Evolutionary conservation across 106 monocot genomes (phyloP).

Genomic region (Agapanthus africanus): DNA sequence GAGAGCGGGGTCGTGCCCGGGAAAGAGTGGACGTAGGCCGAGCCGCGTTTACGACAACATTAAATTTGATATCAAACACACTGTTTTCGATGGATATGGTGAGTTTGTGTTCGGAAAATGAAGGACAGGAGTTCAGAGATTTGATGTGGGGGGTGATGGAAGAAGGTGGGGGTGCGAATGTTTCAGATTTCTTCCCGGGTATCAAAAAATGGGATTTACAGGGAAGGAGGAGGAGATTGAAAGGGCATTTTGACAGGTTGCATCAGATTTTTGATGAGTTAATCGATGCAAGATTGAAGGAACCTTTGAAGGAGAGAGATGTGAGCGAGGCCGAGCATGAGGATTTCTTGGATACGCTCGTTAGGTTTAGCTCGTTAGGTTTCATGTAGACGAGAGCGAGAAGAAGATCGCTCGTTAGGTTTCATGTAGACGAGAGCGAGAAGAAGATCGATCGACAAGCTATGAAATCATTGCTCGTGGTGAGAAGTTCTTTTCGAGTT

Average conservation of each 20-base stretch:
- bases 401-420: neutral
- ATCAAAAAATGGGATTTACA: conserved; percentile 1
- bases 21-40: conserved; percentile 19
- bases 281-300: neutral
- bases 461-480: neutral
- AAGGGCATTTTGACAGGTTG: neutral
- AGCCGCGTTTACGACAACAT: conserved; percentile 12
- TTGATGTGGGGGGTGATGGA: conserved; percentile 19
- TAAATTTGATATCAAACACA: conserved; percentile 33
- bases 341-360: neutral
- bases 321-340: neutral
- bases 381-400: too few species aligned
- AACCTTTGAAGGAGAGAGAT: too few species aligned
- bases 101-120: too few species aligned
- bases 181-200: conserved; percentile 28
- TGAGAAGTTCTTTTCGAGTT: too few species aligned
- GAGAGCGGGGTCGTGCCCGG: neutral
- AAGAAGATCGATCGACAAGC: neutral
- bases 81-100: conserved; percentile 34
- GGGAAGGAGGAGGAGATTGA: neutral
- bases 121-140: conserved; percentile 17
- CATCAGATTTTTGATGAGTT: neutral
- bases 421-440: too few species aligned
- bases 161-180: conserved; percentile 21
- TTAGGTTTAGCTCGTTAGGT: too few species aligned